phyloP scores from a whole-genome alignment of 2,329 filamentous ascomycete species.

The Epichloe glyceriae region DNA sequence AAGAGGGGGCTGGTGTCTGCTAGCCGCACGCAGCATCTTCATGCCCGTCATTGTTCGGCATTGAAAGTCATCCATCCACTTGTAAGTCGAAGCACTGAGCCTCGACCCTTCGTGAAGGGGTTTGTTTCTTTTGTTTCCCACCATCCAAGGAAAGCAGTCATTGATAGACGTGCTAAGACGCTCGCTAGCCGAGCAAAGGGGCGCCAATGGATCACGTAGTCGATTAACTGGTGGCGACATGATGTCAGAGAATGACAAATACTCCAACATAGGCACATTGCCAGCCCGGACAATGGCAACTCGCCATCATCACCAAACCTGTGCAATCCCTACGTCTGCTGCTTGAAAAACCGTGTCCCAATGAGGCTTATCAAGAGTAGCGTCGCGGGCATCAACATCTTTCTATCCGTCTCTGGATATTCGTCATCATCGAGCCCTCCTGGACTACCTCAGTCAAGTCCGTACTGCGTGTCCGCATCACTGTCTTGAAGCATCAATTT shows the following conservation, averaged over 20 bases:
- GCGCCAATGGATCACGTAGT: neutral
- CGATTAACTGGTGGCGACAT: neutral
- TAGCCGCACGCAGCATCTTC: neutral
- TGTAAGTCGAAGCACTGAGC: neutral
- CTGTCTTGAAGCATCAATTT: too few relatives aligned
- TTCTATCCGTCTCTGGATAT: too few relatives aligned
- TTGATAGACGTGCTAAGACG: neutral
- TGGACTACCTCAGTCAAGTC: too few relatives aligned
- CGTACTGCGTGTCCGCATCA: too few relatives aligned
- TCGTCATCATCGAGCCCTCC: too few relatives aligned
- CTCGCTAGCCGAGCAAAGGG: neutral
- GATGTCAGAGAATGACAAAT: neutral
- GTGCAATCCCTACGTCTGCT: too few relatives aligned
- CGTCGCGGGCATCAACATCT: too few relatives aligned
- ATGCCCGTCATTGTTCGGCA: neutral
- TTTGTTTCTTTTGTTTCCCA: neutral
- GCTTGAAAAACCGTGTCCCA: too few relatives aligned
- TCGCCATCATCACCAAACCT: too few relatives aligned
- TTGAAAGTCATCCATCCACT: neutral
- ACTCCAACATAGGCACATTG: neutral
- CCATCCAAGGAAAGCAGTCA: neutral
- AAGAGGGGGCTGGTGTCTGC: neutral
- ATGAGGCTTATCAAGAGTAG: too few relatives aligned
- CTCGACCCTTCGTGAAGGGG: neutral
- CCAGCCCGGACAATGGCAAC: too few relatives aligned